phyloP scores from a whole-genome alignment of 306 rosid genomes.

The Sphenostylis stenocarpa region DNA sequence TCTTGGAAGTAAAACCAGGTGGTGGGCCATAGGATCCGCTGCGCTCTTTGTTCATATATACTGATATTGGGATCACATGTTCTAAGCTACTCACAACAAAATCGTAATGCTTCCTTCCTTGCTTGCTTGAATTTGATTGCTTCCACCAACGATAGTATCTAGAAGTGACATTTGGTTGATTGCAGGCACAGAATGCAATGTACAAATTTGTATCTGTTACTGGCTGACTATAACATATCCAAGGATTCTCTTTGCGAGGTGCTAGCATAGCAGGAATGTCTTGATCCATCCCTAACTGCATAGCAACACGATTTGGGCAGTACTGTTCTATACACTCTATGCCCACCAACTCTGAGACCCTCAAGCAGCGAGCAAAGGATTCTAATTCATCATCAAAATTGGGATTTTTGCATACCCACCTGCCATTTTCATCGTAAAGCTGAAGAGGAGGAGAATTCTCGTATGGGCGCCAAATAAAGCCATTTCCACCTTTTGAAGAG shows the following conservation, averaged over 20 bases:
- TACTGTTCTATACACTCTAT: conserved; percentile 36
- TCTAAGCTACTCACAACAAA: background rate
- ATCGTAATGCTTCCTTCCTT: background rate
- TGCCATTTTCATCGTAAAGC: conserved; percentile 21
- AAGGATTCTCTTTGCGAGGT: background rate
- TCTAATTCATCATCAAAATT: conserved; percentile 19
- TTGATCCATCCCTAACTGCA: conserved; percentile 76
- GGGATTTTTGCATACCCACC: conserved; percentile 15
- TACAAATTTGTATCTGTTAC: background rate
- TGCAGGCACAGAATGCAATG: conserved; percentile 16
- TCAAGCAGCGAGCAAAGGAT: conserved; percentile 44
- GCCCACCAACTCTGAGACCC: conserved; percentile 44
- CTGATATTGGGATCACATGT: background rate
- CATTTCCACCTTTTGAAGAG: conserved; percentile 3
- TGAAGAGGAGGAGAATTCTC: conserved; percentile 25
- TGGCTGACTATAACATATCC: conserved; percentile 21
- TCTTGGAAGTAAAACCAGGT: background rate
- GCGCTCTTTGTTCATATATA: background rate
- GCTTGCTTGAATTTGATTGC: background rate
- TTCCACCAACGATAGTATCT: conserved; percentile 54
- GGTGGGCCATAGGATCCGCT: background rate
- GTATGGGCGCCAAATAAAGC: conserved; percentile 57
- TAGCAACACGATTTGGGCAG: conserved; percentile 55
- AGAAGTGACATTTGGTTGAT: conserved; percentile 32
- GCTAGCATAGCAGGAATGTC: conserved; percentile 45